Evolutionary conservation across 129 eudicot species (phyloP), one percentile per base, ranked within the genome.

Genomic region (Rutidosis leptorrhynchoides): DNA sequence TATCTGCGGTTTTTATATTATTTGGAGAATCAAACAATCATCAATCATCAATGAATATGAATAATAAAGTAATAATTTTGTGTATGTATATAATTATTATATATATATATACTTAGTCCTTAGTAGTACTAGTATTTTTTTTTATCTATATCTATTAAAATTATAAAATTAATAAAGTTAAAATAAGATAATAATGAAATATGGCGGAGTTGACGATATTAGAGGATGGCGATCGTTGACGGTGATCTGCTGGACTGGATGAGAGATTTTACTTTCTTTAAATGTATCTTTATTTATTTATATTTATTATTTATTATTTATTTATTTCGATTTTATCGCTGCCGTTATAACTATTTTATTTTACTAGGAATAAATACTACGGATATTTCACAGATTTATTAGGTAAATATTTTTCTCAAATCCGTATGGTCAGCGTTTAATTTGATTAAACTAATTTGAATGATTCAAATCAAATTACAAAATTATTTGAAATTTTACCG

Each of bases 181-280:
- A n/a, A n/a, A 26, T 59, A 17, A 59, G 32, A 27, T 14, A 40
- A 40, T 11, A 10, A 12, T 8, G 67, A 15, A 14, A 68, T 35
- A 32, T 75, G 74, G 40, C 24, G 53, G 66, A 43, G 78, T 74
- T 56, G 78, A 65, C 73, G 68, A 25, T 57, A 60, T 58, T 73
- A 67, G 74, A 51, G 53, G 79, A 68, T 69, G 79, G 46, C 64
- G 79, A 74, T 75, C 79, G 79, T 64, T 75, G 79, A 6, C 79
- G 74, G 69, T 75, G 79, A 75, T 75, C 55, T 68, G 68, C 4
- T 64, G 65, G 73, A 46, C 32, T 19, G 28, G 20, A 25, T 7
- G 42, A 40, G 15, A 30, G 30, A 62, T 62, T 71, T 68, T 9
- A 48, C 62, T 65, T 55, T 66, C n/a, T 56, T 55, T 55, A 5